These are phyloP conservation scores for Hylodesmum podocarpum DNA, from an alignment of 306 rosid genomes.

Conservation along the genomic window DNA sequence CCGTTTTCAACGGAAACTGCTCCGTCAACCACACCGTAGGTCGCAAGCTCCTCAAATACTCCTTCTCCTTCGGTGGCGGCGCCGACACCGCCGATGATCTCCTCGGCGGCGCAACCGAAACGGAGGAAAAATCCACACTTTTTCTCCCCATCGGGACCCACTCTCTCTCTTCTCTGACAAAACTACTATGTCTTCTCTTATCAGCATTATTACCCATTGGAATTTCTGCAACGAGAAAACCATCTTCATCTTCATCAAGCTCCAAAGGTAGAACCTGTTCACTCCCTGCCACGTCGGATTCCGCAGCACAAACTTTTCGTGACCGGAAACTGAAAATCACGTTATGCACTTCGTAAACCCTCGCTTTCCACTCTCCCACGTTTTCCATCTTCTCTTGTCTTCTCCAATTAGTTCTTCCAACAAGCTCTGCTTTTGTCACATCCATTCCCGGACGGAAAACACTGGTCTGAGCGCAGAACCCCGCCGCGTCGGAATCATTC, in stretches of 20 bases:
- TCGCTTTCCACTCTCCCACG: conserved; percentile 91
- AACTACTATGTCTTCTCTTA: conserved; percentile 83
- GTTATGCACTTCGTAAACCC: conserved; percentile 79
- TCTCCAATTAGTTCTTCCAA: conserved; percentile 90
- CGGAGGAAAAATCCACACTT: conserved; percentile 66
- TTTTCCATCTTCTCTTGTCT: conserved; percentile 85
- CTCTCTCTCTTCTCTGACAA: conserved; percentile 78
- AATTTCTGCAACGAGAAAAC: conserved; percentile 75
- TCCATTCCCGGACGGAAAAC: conserved; percentile 96
- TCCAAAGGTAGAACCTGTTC: conserved; percentile 82
- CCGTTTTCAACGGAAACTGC: conserved; percentile 91
- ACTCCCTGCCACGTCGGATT: conserved; percentile 63
- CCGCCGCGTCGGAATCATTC: conserved; percentile 76
- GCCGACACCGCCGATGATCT: conserved; percentile 40
- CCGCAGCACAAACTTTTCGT: conserved; percentile 55
- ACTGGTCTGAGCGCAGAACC: conserved; percentile 82
- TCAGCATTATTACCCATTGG: conserved; percentile 21
- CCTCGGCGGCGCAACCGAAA: conserved; percentile 43
- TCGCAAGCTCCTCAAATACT: conserved; percentile 69
- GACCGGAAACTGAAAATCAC: conserved; percentile 90
- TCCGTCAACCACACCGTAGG: conserved; percentile 97
- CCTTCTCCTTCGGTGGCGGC: conserved; percentile 77
- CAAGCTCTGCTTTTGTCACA: conserved; percentile 81
- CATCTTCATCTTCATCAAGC: conserved; percentile 94
- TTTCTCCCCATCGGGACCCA: conserved; percentile 71